phyloP scores from a whole-genome alignment of 108 stramenopile species.

The Cyclotella kingstonii region DNA sequence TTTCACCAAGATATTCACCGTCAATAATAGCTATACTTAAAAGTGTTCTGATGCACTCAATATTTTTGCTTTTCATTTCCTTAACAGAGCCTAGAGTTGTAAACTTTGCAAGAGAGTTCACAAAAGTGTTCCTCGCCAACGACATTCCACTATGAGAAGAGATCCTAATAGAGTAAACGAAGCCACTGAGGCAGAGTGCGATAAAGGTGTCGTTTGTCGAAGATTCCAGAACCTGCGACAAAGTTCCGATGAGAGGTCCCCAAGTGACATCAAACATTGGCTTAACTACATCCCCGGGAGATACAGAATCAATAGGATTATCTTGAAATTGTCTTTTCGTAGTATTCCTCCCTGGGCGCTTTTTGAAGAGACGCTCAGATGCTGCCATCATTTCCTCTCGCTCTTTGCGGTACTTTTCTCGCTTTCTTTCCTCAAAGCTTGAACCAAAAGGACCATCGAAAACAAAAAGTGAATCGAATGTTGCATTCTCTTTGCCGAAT shows the following conservation, averaged over 20 bases:
- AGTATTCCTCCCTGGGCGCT: slow-evolving; percentile 34
- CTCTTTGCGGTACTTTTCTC: slow-evolving; percentile 88
- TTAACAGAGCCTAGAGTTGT: slow-evolving; percentile 89
- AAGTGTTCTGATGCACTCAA: slow-evolving; percentile 90
- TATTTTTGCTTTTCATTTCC: slow-evolving; percentile 94
- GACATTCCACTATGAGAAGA: slow-evolving; percentile 77
- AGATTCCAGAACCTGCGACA: slow-evolving; percentile 89
- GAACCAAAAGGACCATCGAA: slow-evolving; percentile 68
- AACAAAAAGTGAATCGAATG: slow-evolving; percentile 62
- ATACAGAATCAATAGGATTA: slow-evolving; percentile 45
- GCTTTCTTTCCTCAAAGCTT: slow-evolving; percentile 68
- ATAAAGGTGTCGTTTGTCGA: slow-evolving; percentile 77
- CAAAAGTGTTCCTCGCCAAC: slow-evolving; percentile 91
- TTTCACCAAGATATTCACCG: slow-evolving; percentile 92
- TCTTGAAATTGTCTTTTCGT: slow-evolving; percentile 11
- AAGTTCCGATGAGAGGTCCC: slow-evolving; percentile 93
- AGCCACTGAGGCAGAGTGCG: slow-evolving; percentile 82
- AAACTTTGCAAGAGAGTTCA: slow-evolving; percentile 94
- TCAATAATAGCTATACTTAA: slow-evolving; percentile 90
- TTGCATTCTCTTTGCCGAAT: slow-evolving; percentile 41
- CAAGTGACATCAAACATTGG: slow-evolving; percentile 99
- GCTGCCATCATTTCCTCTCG: slow-evolving; percentile 91
- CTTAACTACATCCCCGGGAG: slow-evolving; percentile 76
- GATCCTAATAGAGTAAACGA: slow-evolving; percentile 81
- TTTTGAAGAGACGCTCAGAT: slow-evolving; percentile 71